Evolutionary conservation across 1,284 basidiomycete genomes (phyloP).

Genomic region (Ceratorhiza oryzae-sativae): DNA sequence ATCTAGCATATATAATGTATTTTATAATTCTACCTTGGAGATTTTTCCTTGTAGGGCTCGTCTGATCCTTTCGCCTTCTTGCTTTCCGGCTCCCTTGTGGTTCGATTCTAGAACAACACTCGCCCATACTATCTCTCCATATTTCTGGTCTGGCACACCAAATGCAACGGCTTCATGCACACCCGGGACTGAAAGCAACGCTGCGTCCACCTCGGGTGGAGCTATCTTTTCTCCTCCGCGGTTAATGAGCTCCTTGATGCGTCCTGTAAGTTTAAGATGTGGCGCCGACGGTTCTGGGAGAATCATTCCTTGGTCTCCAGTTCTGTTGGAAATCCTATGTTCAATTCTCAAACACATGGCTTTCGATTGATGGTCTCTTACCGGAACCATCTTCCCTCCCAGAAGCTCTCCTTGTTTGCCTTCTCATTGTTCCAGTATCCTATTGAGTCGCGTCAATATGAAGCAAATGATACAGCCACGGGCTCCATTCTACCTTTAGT

Average conservation of each 20-base stretch:
- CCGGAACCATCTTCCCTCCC: slow-evolving; percentile 53
- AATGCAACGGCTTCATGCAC: slow-evolving; percentile 60
- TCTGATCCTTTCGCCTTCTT: slow-evolving; percentile 44
- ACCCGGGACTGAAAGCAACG: slow-evolving; percentile 56
- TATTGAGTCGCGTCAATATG: not conserved
- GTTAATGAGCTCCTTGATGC: slow-evolving; percentile 68
- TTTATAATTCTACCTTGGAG: slow-evolving; percentile 43
- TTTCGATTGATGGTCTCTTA: slow-evolving; percentile 16
- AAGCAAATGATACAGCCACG: slow-evolving; percentile 1
- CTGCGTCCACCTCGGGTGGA: slow-evolving; percentile 66
- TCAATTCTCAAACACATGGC: not conserved
- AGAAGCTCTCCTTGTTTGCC: slow-evolving; percentile 50
- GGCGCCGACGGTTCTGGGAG: slow-evolving; percentile 56
- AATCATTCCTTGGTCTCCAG: slow-evolving; percentile 69
- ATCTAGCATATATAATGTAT: not conserved
- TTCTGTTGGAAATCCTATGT: slow-evolving; percentile 51
- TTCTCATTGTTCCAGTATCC: slow-evolving; percentile 55
- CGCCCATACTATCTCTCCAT: slow-evolving; percentile 51
- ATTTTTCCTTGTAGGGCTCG: slow-evolving; percentile 45
- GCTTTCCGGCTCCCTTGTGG: slow-evolving; percentile 34
- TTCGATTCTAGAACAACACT: slow-evolving; percentile 45
- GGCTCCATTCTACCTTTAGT: slow-evolving; percentile 49
- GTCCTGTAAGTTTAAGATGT: slow-evolving; percentile 63
- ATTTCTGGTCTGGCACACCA: slow-evolving; percentile 49
- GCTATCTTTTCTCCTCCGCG: slow-evolving; percentile 72